phyloP scores from a whole-genome alignment of 2,329 filamentous ascomycete species.

The Penicillium sp. region DNA sequence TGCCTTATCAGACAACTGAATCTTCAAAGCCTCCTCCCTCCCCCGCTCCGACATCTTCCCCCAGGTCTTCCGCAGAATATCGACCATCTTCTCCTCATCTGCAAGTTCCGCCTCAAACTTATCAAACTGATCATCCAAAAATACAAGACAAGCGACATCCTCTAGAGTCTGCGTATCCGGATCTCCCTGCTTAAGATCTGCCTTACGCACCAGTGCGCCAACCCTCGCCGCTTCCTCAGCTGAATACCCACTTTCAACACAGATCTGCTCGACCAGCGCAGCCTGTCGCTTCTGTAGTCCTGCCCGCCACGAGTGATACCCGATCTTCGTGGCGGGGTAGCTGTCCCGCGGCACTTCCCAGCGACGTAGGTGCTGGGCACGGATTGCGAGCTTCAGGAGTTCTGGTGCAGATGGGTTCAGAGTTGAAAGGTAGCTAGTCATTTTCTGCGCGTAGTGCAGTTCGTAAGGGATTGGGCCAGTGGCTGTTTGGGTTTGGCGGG shows the following conservation, averaged over 20 bases:
- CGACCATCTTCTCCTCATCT: slow-evolving; percentile 74
- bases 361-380: slow-evolving; percentile 79
- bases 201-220: slow-evolving; percentile 73
- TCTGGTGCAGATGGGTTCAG: slow-evolving; percentile 63
- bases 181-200: slow-evolving; percentile 58
- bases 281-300: slow-evolving; percentile 71
- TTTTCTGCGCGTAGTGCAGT: slow-evolving; percentile 76
- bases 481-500: slow-evolving; percentile 49
- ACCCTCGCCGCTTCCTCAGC: slow-evolving; percentile 60
- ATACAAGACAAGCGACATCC: slow-evolving; percentile 83
- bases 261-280: slow-evolving; percentile 56
- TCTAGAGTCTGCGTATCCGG: slow-evolving; percentile 68
- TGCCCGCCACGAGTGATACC: slow-evolving; percentile 78
- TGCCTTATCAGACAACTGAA: slow-evolving; percentile 63
- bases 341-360: slow-evolving; percentile 76
- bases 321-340: slow-evolving; percentile 71
- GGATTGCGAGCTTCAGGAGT: slow-evolving; percentile 69
- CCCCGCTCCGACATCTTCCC: slow-evolving; percentile 68
- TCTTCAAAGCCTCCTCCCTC: slow-evolving; percentile 61
- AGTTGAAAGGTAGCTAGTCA: slow-evolving; percentile 68
- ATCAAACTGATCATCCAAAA: slow-evolving; percentile 83
- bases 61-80: slow-evolving; percentile 71
- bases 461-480: slow-evolving; percentile 64
- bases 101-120: slow-evolving; percentile 66
- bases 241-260: slow-evolving; percentile 51